These are phyloP conservation scores for Ilyonectria sp. DNA, from an alignment of 2,329 filamentous ascomycete species.

Conservation along the genomic window DNA sequence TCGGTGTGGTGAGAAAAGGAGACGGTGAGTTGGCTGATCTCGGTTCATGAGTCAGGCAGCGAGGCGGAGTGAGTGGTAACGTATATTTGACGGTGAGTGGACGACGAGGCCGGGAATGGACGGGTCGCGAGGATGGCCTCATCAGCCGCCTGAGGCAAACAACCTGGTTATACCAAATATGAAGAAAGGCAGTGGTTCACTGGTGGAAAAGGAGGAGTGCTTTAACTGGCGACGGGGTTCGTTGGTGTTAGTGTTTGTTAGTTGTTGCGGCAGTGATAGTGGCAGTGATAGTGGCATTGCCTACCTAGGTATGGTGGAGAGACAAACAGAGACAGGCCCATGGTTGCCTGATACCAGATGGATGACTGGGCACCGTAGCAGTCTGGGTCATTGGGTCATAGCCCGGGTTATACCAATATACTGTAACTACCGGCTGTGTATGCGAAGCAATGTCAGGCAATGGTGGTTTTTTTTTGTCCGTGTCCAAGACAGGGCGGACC, in stretches of 20 bases:
- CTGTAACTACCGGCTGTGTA: background rate
- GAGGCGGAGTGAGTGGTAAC: conserved; percentile 7
- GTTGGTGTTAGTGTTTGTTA: background rate
- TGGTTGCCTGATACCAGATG: background rate
- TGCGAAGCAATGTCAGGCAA: background rate
- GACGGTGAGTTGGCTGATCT: background rate
- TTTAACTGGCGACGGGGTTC: background rate
- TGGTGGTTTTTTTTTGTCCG: background rate
- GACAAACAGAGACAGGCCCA: background rate
- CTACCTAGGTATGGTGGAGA: background rate
- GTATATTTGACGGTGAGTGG: background rate
- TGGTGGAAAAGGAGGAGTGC: background rate
- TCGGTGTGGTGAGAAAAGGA: background rate
- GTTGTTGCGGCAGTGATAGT: background rate
- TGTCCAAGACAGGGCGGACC: conserved; percentile 6
- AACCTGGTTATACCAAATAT: background rate
- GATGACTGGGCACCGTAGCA: background rate
- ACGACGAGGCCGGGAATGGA: background rate
- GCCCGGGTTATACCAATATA: too few species aligned
- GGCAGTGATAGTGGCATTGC: background rate
- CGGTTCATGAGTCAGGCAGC: background rate
- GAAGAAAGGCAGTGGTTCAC: background rate
- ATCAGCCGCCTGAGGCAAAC: conserved; percentile 6
- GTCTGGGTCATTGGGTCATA: background rate
- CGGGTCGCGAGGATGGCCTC: background rate